phyloP scores from a whole-genome alignment of 495 filamentous ascomycete genomes.

The Gamarada debralockiae region DNA sequence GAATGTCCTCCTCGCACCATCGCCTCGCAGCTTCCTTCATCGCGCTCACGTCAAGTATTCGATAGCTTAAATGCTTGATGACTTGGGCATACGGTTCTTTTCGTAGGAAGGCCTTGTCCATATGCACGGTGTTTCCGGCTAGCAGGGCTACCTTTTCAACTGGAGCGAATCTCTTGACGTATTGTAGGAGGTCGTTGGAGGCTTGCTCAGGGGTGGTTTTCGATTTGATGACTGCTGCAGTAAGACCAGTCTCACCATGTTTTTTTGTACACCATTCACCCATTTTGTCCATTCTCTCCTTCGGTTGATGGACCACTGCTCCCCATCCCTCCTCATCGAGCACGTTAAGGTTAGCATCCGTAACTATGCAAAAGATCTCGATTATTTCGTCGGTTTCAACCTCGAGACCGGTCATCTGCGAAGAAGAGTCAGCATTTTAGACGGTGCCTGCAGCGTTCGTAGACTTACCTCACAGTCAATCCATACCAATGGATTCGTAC shows the following conservation, averaged over 20 bases:
- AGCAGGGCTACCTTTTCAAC: slow-evolving; percentile 61
- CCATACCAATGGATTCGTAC: slow-evolving; percentile 61
- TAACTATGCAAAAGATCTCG: slow-evolving; percentile 92
- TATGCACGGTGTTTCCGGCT: slow-evolving; percentile 90
- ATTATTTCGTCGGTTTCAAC: slow-evolving; percentile 76
- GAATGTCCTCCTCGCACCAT: slow-evolving; percentile 65
- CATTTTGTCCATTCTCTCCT: slow-evolving; percentile 72
- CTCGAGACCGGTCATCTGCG: slow-evolving; percentile 91
- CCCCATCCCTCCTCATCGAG: slow-evolving; percentile 78
- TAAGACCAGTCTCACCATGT: slow-evolving; percentile 73
- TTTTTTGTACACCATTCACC: slow-evolving; percentile 52
- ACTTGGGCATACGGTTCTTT: slow-evolving; percentile 69
- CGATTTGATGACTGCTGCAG: slow-evolving; percentile 69
- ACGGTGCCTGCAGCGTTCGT: neutral
- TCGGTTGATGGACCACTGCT: slow-evolving; percentile 69
- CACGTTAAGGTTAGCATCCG: slow-evolving; percentile 69
- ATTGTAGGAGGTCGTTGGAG: slow-evolving; percentile 67
- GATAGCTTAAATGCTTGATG: slow-evolving; percentile 75
- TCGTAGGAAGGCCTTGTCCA: slow-evolving; percentile 78
- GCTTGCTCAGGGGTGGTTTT: slow-evolving; percentile 68
- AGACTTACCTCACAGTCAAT: slow-evolving; percentile 81
- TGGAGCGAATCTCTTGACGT: slow-evolving; percentile 69
- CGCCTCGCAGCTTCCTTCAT: slow-evolving; percentile 84
- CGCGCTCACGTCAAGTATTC: slow-evolving; percentile 86
- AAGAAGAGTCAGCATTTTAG: slow-evolving; percentile 7